Conservation (phyloP, 345 rosid species). For the Xanthoceras sorbifolium region DNA sequence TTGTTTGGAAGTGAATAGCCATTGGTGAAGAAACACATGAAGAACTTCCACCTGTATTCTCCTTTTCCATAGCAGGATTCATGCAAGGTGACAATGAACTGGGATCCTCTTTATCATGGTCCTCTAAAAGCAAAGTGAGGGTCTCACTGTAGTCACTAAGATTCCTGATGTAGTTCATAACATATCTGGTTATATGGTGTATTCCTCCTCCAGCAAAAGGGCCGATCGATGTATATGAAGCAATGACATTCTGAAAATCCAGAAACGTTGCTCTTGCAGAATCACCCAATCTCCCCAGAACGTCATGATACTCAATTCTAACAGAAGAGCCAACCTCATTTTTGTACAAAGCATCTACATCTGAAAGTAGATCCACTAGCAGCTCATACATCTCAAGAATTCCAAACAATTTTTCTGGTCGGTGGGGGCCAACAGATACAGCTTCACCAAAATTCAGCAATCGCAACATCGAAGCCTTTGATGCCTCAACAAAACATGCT, state of each 20-base stretch:
- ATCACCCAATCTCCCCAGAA: conserved; percentile 63
- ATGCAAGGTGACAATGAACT: conserved; percentile 38
- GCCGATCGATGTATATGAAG: conserved; percentile 49
- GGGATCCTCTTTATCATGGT: conserved; percentile 36
- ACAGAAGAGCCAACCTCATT: conserved; percentile 53
- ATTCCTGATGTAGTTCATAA: conserved; percentile 74
- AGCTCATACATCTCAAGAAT: conserved; percentile 88
- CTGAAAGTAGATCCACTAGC: conserved; percentile 62
- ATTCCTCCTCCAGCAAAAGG: conserved; percentile 76
- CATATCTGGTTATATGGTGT: conserved; percentile 75
- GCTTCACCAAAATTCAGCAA: conserved; percentile 86
- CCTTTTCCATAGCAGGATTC: conserved; percentile 44
- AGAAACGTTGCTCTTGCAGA: conserved; percentile 61
- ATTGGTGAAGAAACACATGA: conserved; percentile 34
- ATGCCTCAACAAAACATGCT: conserved; percentile 68
- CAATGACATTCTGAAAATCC: conserved; percentile 75
- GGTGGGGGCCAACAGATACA: conserved; percentile 71
- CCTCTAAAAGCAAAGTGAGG: conserved; percentile 63
- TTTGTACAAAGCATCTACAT: conserved; percentile 53
- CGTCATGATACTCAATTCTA: conserved; percentile 57
- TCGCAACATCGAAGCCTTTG: conserved; percentile 73
- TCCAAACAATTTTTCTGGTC: conserved; percentile 69
- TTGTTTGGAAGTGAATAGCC: conserved; percentile 53
- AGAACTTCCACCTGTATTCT: conserved; percentile 31
- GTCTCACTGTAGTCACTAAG: conserved; percentile 68